These are phyloP conservation scores for Ophiostoma himal-ulmi DNA, from an alignment of 2,329 filamentous ascomycete genomes.

Conservation along the genomic window DNA sequence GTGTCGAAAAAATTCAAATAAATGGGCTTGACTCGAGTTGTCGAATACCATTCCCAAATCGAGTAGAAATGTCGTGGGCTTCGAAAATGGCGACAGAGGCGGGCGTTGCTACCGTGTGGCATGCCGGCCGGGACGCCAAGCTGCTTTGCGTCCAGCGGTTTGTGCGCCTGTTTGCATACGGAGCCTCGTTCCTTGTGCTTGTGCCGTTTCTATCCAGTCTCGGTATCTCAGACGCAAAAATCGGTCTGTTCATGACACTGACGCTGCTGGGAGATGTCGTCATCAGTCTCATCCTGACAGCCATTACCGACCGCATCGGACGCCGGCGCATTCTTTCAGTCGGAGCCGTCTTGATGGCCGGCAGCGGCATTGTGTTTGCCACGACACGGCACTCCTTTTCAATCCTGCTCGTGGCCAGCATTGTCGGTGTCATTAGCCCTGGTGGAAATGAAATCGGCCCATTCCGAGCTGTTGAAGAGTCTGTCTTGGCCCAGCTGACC, in stretches of 20 bases:
- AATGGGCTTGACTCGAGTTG: not conserved
- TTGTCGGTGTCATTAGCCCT: conserved; percentile 59
- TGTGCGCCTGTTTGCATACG: conserved; percentile 59
- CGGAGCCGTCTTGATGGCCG: conserved; percentile 51
- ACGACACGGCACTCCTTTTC: conserved; percentile 46
- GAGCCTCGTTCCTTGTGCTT: conserved; percentile 51
- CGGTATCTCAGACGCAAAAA: conserved; percentile 44
- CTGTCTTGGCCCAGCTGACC: conserved; percentile 52
- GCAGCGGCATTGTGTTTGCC: conserved; percentile 52
- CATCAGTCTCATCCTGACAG: conserved; percentile 54
- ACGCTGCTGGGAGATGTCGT: conserved; percentile 55
- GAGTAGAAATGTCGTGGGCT: not conserved
- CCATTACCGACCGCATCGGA: conserved; percentile 52
- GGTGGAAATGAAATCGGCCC: conserved; percentile 60
- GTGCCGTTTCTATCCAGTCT: conserved; percentile 51
- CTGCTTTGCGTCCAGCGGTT: conserved; percentile 55
- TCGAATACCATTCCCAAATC: not conserved
- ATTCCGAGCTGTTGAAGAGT: conserved; percentile 58
- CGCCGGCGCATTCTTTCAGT: conserved; percentile 48
- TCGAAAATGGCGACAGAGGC: conserved; percentile 32
- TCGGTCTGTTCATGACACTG: conserved; percentile 61
- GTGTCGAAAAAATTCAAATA: not conserved
- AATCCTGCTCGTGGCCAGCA: conserved; percentile 51
- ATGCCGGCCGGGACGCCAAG: conserved; percentile 46
- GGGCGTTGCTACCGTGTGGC: conserved; percentile 41